Percentiles rank a stretch among this genome's conserved stretches.
Evolutionary conservation across 2,329 filamentous ascomycete species (phyloP).

Genomic region (Fusarium sp.): DNA sequence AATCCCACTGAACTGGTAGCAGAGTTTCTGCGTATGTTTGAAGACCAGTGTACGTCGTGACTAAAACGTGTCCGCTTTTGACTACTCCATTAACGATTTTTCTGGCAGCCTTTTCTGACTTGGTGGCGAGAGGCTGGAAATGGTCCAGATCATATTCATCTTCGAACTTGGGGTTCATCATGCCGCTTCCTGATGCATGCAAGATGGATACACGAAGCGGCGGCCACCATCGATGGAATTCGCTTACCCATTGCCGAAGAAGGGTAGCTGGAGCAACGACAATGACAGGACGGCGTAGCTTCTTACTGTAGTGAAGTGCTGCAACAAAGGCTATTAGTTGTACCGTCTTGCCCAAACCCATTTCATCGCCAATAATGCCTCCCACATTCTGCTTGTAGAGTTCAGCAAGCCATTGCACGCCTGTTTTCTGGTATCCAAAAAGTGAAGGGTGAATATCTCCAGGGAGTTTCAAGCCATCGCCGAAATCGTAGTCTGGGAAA

Average conservation of each 20-base stretch:
- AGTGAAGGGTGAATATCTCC: slow-evolving; percentile 93
- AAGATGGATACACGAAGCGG: slow-evolving; percentile 94
- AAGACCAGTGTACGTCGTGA: slow-evolving; percentile 96
- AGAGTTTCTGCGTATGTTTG: slow-evolving; percentile 90
- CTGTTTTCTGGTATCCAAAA: slow-evolving; percentile 97
- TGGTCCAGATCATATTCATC: slow-evolving; percentile 64
- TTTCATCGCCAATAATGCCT: slow-evolving; percentile 96
- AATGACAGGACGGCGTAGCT: slow-evolving; percentile 85
- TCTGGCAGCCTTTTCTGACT: slow-evolving; percentile 72
- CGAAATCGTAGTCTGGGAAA: slow-evolving; percentile 79
- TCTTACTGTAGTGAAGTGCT: slow-evolving; percentile 90
- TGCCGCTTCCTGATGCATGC: slow-evolving; percentile 95
- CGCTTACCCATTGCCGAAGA: slow-evolving; percentile 97
- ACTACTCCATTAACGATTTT: slow-evolving; percentile 86
- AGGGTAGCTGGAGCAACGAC: slow-evolving; percentile 95
- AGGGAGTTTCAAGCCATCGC: slow-evolving; percentile 82
- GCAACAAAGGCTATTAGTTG: slow-evolving; percentile 83
- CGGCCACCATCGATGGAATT: slow-evolving; percentile 99
- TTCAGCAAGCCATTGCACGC: slow-evolving; percentile 96
- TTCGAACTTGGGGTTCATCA: slow-evolving; percentile 83
- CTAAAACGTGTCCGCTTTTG: slow-evolving; percentile 88
- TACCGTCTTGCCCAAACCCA: slow-evolving; percentile 96
- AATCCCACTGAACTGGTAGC: slow-evolving; percentile 88
- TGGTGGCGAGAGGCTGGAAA: slow-evolving; percentile 52
- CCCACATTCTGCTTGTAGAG: slow-evolving; percentile 90